Evolutionary conservation across 768 basidiomycete genomes (phyloP).

Genomic region (Lactifluus hygrophoroides): DNA sequence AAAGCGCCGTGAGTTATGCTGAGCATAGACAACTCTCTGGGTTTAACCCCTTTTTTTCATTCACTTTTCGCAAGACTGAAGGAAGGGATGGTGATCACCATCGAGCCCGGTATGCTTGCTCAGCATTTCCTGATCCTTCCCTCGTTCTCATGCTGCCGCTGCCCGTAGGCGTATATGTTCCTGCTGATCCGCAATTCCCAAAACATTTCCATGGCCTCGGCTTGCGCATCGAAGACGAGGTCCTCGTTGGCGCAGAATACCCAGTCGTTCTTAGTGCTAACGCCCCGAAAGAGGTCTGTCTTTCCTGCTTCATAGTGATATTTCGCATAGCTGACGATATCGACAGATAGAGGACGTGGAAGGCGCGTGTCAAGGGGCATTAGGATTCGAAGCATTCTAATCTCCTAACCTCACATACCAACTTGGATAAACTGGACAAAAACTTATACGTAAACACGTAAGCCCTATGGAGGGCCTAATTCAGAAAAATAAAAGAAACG

Average conservation of each 20-base stretch:
- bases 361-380: constrained; percentile 64
- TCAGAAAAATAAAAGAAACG: background rate
- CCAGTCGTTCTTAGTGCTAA: constrained; percentile 56
- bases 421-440: background rate
- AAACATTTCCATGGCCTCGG: constrained; percentile 85
- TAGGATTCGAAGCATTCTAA: constrained; percentile 53
- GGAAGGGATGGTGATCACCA: constrained; percentile 84
- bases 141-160: constrained; percentile 3
- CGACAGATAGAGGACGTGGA: constrained; percentile 63
- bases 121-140: background rate
- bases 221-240: constrained; percentile 89
- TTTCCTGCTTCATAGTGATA: too few relatives aligned
- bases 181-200: constrained; percentile 69
- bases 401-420: too few relatives aligned
- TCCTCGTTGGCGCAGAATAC: constrained; percentile 55
- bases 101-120: constrained; percentile 63
- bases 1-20: constrained; percentile 37
- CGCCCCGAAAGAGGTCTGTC: constrained; percentile 72
- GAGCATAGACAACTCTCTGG: too few relatives aligned
- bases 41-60: too few relatives aligned
- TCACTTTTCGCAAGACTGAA: too few relatives aligned
- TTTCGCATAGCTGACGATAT: background rate
- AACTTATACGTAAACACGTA: background rate
- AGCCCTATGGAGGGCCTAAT: background rate
- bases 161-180: constrained; percentile 73